These are phyloP conservation scores for Gossypium schwendimanii DNA, from an alignment of 441 rosid species.

Conservation along the genomic window DNA sequence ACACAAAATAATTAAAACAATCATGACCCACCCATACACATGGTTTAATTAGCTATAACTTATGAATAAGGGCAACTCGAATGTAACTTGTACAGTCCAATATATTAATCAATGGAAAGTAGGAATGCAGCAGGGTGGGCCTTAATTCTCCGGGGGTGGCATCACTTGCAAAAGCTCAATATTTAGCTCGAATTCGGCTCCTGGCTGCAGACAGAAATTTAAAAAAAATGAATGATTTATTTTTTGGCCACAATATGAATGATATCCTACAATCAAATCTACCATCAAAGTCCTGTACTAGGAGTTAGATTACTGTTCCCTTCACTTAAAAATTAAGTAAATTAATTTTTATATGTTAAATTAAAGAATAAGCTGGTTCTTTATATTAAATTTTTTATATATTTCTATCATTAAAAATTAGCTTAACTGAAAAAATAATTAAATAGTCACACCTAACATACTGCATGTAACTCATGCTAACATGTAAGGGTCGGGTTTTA, in stretches of 20 bases:
- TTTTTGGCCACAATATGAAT: background rate
- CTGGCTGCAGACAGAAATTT: slow-evolving; percentile 50
- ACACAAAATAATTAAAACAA: background rate
- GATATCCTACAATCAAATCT: background rate
- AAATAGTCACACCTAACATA: too few relatives aligned
- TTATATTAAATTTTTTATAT: too few relatives aligned
- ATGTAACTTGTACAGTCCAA: background rate
- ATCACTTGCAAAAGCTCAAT: slow-evolving; percentile 72
- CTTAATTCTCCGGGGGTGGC: slow-evolving; percentile 35
- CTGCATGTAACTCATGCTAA: too few relatives aligned
- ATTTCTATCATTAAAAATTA: too few relatives aligned
- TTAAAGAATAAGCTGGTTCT: too few relatives aligned
- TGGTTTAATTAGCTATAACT: background rate
- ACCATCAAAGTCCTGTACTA: too few relatives aligned
- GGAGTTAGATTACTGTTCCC: too few relatives aligned
- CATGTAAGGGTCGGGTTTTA: too few relatives aligned
- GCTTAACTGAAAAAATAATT: too few relatives aligned
- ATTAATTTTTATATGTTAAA: too few relatives aligned
- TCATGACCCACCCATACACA: background rate
- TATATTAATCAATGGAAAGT: background rate
- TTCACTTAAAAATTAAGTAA: too few relatives aligned
- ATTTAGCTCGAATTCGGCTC: slow-evolving; percentile 66
- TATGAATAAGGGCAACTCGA: background rate
- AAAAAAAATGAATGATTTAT: background rate
- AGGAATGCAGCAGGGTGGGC: background rate